phyloP scores from a whole-genome alignment of 2,329 filamentous ascomycete genomes.

The Ophiostoma tasmaniense region DNA sequence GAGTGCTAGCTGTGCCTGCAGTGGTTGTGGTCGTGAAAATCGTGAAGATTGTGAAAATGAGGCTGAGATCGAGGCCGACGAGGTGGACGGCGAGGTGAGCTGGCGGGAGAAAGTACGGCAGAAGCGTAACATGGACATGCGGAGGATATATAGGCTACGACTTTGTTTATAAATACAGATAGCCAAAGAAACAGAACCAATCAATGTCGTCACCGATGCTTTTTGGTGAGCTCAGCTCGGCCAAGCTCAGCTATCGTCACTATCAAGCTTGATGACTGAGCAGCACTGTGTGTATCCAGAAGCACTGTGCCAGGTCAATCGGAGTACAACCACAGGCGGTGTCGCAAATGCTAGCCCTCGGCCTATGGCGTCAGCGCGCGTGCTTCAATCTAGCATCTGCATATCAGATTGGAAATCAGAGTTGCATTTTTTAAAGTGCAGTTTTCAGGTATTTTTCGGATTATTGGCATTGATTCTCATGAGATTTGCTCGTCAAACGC shows the following conservation, averaged over 20 bases:
- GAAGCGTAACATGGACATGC: not conserved
- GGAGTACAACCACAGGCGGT: not conserved
- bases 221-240: not conserved
- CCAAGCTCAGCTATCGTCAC: not conserved
- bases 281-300: not conserved
- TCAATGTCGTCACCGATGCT: not conserved
- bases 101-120: not conserved
- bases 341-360: not conserved
- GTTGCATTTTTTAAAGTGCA: not conserved
- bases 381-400: not conserved
- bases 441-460: too few relatives aligned
- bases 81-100: not conserved
- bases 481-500: too few relatives aligned
- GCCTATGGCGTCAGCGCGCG: conserved; percentile 1
- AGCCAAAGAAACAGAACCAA: not conserved
- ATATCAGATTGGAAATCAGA: not conserved
- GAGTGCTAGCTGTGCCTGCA: not conserved
- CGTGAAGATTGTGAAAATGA: too few relatives aligned
- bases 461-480: too few relatives aligned
- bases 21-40: not conserved
- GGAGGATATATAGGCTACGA: too few relatives aligned
- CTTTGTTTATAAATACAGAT: not conserved
- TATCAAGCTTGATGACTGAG: not conserved
- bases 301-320: too few relatives aligned
- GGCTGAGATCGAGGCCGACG: not conserved